Percentiles rank a stretch among this genome's conserved stretches.
These are phyloP conservation scores for Diaporthe sp. DNA, from an alignment of 2,329 filamentous ascomycete species.

Conservation along the genomic window DNA sequence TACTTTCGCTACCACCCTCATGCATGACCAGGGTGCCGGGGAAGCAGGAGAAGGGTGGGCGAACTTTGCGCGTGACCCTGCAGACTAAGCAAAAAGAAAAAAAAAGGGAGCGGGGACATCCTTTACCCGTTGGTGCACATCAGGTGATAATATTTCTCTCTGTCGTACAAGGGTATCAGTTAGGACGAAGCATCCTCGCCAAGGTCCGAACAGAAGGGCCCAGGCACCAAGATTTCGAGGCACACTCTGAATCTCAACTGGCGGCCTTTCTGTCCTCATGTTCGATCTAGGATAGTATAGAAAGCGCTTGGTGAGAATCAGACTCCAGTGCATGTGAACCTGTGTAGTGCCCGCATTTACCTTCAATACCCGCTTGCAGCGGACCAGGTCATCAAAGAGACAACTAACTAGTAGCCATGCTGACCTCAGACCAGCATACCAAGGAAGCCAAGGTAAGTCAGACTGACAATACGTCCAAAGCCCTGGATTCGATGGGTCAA, in stretches of 20 bases:
- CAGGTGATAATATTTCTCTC: background rate
- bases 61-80: background rate
- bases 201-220: background rate
- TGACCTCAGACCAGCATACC: background rate
- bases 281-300: too few species aligned
- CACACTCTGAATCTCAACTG: background rate
- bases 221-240: background rate
- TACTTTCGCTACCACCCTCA: background rate
- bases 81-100: background rate
- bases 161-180: background rate
- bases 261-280: too few species aligned
- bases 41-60: background rate
- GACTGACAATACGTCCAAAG: too few species aligned
- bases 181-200: constrained; percentile 3
- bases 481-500: background rate
- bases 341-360: background rate
- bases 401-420: background rate
- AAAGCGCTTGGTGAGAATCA: background rate
- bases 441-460: background rate
- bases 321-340: background rate
- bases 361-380: background rate
- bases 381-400: background rate
- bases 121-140: background rate
- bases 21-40: background rate
- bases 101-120: background rate